Conservation (phyloP, 129 eudicot genomes). For the Smallanthus sonchifolius region DNA sequence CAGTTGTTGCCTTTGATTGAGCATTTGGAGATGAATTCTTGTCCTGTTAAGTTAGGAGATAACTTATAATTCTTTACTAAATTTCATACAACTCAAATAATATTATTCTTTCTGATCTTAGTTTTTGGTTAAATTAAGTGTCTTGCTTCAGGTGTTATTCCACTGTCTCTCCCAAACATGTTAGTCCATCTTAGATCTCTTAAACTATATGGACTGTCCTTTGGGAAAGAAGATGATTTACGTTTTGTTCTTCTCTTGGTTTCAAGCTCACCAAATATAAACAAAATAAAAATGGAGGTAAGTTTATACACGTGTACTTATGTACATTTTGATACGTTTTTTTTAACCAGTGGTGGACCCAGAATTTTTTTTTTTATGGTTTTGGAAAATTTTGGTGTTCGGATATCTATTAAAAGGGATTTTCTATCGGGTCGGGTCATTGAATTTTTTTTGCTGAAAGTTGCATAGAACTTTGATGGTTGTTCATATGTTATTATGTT, state of each 20-base stretch:
- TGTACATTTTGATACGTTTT: too few relatives aligned
- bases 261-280: slow-evolving; percentile 12
- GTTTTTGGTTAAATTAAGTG: slow-evolving; percentile 25
- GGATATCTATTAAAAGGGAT: too few relatives aligned
- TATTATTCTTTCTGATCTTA: neutral
- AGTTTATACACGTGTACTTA: neutral
- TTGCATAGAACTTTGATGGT: too few relatives aligned
- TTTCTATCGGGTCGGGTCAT: too few relatives aligned
- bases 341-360: too few relatives aligned
- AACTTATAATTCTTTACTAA: too few relatives aligned
- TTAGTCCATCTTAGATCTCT: slow-evolving; percentile 14
- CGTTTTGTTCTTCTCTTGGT: slow-evolving; percentile 13
- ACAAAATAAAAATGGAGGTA: slow-evolving; percentile 6
- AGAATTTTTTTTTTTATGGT: too few relatives aligned
- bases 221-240: slow-evolving; percentile 18
- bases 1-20: slow-evolving; percentile 20
- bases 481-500: too few relatives aligned
- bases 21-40: slow-evolving; percentile 13
- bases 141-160: slow-evolving; percentile 20
- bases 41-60: slow-evolving; percentile 12
- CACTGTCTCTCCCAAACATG: slow-evolving; percentile 6
- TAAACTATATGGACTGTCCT: neutral
- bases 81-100: neutral
- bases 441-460: too few relatives aligned
- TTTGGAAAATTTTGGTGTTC: too few relatives aligned